Base-by-base conservation (phyloP, 2,329 filamentous ascomycete species). In the Tolypocladium album region DNA sequence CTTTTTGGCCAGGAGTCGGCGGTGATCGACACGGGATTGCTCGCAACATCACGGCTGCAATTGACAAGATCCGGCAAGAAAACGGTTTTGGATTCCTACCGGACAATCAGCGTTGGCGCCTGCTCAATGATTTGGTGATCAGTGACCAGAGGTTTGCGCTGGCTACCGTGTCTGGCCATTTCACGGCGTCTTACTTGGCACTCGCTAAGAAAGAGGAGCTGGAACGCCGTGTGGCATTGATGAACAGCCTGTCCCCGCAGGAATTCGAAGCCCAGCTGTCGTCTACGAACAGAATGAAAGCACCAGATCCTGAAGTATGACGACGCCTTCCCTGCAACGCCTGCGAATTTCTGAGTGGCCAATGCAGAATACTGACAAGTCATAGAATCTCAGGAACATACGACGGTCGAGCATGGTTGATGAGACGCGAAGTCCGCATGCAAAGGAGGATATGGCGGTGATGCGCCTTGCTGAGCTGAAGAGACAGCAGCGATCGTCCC, bases 81-180 rank as follows among this genome's bases (percentile, higher is more conserved):
- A 63, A 64, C 34, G 59, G 61, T 2, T 61, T 58, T 27, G 74
- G 72, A 2, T 67, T 72, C 57, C 59, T 74, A 5, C 67, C 65
- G 2, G 72, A 76, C 58, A 65, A 67, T n/a, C 61, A 64, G 9
- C 75, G 71, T 34, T 76, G 75, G 75, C 69, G 67, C n/a, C 60
- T 65, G 12, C 66, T 76, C 0, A 56, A 63, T 22, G 63, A 64
- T 15, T 58, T 74, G 11, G 61, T 70, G 5, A 59, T 12, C 50
- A 36, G 56, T 1, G 60, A 70, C 12, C 61, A 69, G 5, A 68
- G 69, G 20, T 72, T 78, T 61, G 67, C 70, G 22, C 62, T 68
- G 5, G 71, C 70, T 1, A 60, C 73, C 2, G 60, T 70, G 11
- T 64, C 65, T 1, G 70, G 70, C 0, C 59, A 63, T 4, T 60